phyloP scores from a whole-genome alignment of 495 filamentous ascomycete genomes.

The Evansstolkia leycettana region DNA sequence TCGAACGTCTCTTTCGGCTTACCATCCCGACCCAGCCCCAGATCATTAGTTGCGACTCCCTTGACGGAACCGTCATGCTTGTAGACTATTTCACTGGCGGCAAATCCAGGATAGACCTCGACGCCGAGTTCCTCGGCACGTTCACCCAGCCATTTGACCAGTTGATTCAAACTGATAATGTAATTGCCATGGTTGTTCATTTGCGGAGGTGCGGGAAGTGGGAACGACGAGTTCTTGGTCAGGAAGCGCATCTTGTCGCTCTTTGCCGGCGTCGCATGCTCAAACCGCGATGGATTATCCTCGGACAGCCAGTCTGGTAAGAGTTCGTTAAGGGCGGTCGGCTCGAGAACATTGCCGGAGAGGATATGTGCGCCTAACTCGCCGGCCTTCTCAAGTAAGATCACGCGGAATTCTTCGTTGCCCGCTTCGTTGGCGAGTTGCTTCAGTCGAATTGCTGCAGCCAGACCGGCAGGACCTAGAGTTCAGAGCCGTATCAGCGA shows the following conservation, averaged over 20 bases:
- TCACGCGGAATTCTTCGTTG: constrained; percentile 88
- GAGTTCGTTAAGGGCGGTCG: constrained; percentile 77
- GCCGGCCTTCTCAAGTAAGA: constrained; percentile 89
- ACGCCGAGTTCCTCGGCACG: constrained; percentile 94
- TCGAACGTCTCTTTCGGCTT: constrained; percentile 88
- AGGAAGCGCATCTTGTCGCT: constrained; percentile 88
- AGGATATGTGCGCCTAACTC: constrained; percentile 93
- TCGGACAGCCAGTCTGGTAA: constrained; percentile 88
- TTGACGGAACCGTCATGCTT: constrained; percentile 73
- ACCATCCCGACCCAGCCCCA: constrained; percentile 70
- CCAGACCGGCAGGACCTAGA: constrained; percentile 74
- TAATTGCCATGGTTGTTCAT: constrained; percentile 99
- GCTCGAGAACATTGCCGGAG: constrained; percentile 91
- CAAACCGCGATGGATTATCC: constrained; percentile 74
- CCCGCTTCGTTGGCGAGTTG: constrained; percentile 93
- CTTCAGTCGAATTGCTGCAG: constrained; percentile 87
- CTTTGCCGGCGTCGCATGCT: constrained; percentile 68
- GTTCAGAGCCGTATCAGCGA: constrained; percentile 7
- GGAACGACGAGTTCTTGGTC: constrained; percentile 67
- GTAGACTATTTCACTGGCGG: constrained; percentile 87
- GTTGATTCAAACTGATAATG: constrained; percentile 88
- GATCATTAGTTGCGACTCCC: constrained; percentile 93
- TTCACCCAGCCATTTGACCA: constrained; percentile 90
- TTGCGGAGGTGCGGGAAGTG: constrained; percentile 81
- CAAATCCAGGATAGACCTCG: constrained; percentile 95